Evolutionary conservation across 345 rosid genomes (phyloP).

Genomic region (Excoecaria cochinchinensis): DNA sequence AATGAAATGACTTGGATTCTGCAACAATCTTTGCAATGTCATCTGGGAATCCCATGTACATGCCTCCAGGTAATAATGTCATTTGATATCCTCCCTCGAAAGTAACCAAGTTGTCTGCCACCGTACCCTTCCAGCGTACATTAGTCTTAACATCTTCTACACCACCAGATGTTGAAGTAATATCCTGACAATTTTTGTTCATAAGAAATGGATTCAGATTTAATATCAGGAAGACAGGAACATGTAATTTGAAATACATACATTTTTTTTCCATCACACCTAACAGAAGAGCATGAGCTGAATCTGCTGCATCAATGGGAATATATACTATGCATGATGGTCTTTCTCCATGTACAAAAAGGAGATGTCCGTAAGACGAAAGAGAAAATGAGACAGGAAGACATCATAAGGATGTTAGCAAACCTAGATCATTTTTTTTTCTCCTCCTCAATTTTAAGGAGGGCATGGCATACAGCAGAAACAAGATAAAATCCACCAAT

Average conservation of each 20-base stretch:
- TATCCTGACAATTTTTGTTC: conserved; percentile 44
- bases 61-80: conserved; percentile 74
- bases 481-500: background rate
- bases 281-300: background rate
- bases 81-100: conserved; percentile 75
- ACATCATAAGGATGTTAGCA: background rate
- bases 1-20: conserved; percentile 71
- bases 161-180: conserved; percentile 37
- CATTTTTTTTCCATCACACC: background rate
- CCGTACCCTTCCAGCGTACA: conserved; percentile 64
- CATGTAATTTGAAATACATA: background rate
- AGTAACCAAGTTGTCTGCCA: conserved; percentile 51
- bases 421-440: background rate
- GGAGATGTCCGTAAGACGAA: background rate
- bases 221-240: background rate
- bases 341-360: background rate
- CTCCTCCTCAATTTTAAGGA: background rate
- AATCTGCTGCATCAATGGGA: background rate
- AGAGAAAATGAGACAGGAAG: background rate
- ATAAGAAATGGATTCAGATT: conserved; percentile 9
- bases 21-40: conserved; percentile 63
- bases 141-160: conserved; percentile 42
- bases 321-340: background rate
- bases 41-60: conserved; percentile 85
- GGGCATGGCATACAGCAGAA: background rate